Conservation (phyloP, 2,329 filamentous ascomycete species). For the Cercospora canescens region DNA sequence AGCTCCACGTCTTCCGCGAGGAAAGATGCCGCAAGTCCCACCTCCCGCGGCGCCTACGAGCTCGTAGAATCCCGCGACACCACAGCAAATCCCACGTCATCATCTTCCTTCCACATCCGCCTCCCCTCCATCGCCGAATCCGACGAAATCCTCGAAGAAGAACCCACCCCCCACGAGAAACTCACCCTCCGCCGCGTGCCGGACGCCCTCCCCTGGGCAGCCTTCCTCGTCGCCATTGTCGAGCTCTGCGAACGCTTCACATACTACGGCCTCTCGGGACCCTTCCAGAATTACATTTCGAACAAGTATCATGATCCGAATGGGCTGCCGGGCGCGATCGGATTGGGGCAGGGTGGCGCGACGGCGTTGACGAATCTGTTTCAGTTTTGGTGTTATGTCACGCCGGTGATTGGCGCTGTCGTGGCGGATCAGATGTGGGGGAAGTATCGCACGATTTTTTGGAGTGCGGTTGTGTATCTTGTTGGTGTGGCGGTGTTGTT, state of each 20-base stretch:
- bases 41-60: slow-evolving; percentile 21
- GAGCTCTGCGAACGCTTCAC: slow-evolving; percentile 29
- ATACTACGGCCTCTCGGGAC: slow-evolving; percentile 30
- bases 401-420: slow-evolving; percentile 25
- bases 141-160: slow-evolving; percentile 7
- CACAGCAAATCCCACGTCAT: neutral
- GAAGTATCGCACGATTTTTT: slow-evolving; percentile 69
- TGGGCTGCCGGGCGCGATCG: slow-evolving; percentile 33
- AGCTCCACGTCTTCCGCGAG: slow-evolving; percentile 1
- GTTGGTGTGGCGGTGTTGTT: slow-evolving; percentile 67
- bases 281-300: slow-evolving; percentile 50
- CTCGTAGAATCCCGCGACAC: slow-evolving; percentile 10
- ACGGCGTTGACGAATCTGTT: slow-evolving; percentile 46
- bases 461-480: slow-evolving; percentile 62
- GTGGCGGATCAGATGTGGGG: slow-evolving; percentile 53
- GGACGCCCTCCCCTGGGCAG: slow-evolving; percentile 43
- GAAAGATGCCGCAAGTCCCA: neutral
- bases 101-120: neutral
- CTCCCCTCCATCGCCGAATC: neutral
- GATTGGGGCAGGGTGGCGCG: slow-evolving; percentile 41
- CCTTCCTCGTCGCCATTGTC: slow-evolving; percentile 25
- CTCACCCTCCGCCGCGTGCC: slow-evolving; percentile 45
- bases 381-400: slow-evolving; percentile 40
- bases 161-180: slow-evolving; percentile 44
- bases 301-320: slow-evolving; percentile 41